Conservation (phyloP, 2,329 filamentous ascomycete species). For the Lachnellula suecica region DNA sequence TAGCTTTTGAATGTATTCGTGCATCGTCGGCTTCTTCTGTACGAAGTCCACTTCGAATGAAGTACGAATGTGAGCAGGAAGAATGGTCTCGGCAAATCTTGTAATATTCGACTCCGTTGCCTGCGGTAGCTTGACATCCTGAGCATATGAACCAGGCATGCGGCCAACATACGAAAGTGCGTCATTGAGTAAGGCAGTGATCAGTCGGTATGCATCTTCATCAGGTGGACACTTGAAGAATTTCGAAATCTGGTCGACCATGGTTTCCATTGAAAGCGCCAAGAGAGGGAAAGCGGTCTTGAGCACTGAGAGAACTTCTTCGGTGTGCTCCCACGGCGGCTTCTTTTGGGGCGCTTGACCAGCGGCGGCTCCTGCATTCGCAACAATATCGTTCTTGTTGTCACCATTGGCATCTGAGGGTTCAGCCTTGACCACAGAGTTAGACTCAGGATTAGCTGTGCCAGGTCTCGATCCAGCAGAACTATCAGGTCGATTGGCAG, state of each 20-base stretch:
- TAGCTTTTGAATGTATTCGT: slow-evolving; percentile 96
- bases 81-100: slow-evolving; percentile 91
- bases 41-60: slow-evolving; percentile 99
- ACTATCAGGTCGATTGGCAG: slow-evolving; percentile 24
- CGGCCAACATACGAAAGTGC: slow-evolving; percentile 89
- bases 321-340: slow-evolving; percentile 93
- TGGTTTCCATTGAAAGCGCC: slow-evolving; percentile 97
- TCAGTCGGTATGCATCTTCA: slow-evolving; percentile 94
- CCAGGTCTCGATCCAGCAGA: slow-evolving; percentile 36
- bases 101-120: slow-evolving; percentile 97
- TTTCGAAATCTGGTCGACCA: slow-evolving; percentile 98
- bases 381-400: slow-evolving; percentile 30
- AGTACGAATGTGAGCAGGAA: slow-evolving; percentile 91
- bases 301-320: slow-evolving; percentile 91
- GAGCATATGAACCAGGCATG: slow-evolving; percentile 81
- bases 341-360: slow-evolving; percentile 47
- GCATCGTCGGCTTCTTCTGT: slow-evolving; percentile 91
- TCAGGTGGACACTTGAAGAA: slow-evolving; percentile 99
- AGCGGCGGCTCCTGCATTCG: slow-evolving; percentile 19
- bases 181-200: slow-evolving; percentile 96
- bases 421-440: slow-evolving; percentile 29
- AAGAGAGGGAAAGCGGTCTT: slow-evolving; percentile 97
- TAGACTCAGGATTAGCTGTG: slow-evolving; percentile 43
- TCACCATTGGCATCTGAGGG: slow-evolving; percentile 24
- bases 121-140: slow-evolving; percentile 84